Evolutionary conservation across 2,329 filamentous ascomycete genomes (phyloP).

Genomic region (Phaeosphaeriaceae sp.): DNA sequence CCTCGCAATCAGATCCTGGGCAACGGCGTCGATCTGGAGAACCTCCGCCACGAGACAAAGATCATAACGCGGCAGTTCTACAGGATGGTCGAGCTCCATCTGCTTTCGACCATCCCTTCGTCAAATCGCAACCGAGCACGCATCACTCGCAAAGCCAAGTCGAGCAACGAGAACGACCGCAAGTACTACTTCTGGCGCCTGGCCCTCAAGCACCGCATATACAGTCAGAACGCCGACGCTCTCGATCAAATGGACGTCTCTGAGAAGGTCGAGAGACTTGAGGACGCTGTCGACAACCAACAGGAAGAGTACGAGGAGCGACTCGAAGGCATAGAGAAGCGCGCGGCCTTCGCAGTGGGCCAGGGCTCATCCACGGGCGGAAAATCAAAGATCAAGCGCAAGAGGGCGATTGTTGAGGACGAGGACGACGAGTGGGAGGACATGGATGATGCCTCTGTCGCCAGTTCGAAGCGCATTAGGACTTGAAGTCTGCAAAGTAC

Average conservation of each 20-base stretch:
- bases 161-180: constrained; percentile 65
- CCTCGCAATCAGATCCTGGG: constrained; percentile 64
- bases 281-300: constrained; percentile 71
- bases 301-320: constrained; percentile 76
- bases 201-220: constrained; percentile 78
- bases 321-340: constrained; percentile 57
- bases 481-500: constrained; percentile 12
- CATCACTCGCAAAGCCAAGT: constrained; percentile 52
- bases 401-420: constrained; percentile 44
- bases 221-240: constrained; percentile 74
- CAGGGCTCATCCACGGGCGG: constrained; percentile 20
- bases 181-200: constrained; percentile 75
- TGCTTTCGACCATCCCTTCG: constrained; percentile 63
- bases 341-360: constrained; percentile 30
- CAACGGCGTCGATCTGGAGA: constrained; percentile 59
- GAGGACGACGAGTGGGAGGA: constrained; percentile 50
- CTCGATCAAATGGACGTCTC: constrained; percentile 68
- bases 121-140: constrained; percentile 57
- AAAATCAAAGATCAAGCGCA: constrained; percentile 41
- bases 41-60: constrained; percentile 68
- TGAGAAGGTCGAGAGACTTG: constrained; percentile 75
- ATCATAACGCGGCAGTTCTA: constrained; percentile 79
- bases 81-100: constrained; percentile 77
- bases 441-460: constrained; percentile 34
- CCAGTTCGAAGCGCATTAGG: constrained; percentile 37